Base-by-base conservation (phyloP, 306 rosid genomes). In the Spatholobus suberectus region DNA sequence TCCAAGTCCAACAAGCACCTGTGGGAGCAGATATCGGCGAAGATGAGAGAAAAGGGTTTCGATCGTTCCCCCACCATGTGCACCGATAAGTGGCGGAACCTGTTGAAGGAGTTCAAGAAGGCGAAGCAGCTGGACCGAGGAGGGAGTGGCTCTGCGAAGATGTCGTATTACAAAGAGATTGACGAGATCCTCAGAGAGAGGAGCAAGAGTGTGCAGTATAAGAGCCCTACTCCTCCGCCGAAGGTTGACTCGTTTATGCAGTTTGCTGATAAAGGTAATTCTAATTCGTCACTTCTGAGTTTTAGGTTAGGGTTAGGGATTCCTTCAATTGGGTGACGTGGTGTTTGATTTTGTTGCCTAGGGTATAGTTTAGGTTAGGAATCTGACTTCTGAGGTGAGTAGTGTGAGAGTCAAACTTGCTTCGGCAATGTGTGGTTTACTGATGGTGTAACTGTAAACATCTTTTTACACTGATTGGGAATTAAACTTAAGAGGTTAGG, bases 31-130 rank as follows among this genome's bases (percentile, higher is more conserved):
- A 96, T 96, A 40, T 96, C 99, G 0, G 63, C 94, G 0, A 96
- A 91, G 82, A 94, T 96, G 99, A 90, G 93, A 32, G 97, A 87
- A 4, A 92, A 91, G 75, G 99, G 99, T 23, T 96, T 96, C 72
- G 98, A 94, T 84, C 89, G 99, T 10, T 94, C 96, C 0, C 98
- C 99, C 0, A 96, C 96, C 11, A 96, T 96, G 99, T 96, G 99
- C 77, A 96, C 99, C 1, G 99, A 96, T 49, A 96, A 96, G 80
- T 96, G 99, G 99, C 91, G 99, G 82, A 96, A 96, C 77, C 82
- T 96, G 46, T 85, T 94, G 18, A 96, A 96, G 87, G 99, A 96
- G 90, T 94, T 94, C 65, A 96, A 96, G 94, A 96, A 96, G 84
- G 97, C 98, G 0, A 90, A 90, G 89, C 97, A 94, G 54, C 90